A percentile compares a stretch with the other conserved stretches of the same genome.
Evolutionary conservation across 148 eudicot genomes (phyloP).

Genomic region (Rhododendron molle): DNA sequence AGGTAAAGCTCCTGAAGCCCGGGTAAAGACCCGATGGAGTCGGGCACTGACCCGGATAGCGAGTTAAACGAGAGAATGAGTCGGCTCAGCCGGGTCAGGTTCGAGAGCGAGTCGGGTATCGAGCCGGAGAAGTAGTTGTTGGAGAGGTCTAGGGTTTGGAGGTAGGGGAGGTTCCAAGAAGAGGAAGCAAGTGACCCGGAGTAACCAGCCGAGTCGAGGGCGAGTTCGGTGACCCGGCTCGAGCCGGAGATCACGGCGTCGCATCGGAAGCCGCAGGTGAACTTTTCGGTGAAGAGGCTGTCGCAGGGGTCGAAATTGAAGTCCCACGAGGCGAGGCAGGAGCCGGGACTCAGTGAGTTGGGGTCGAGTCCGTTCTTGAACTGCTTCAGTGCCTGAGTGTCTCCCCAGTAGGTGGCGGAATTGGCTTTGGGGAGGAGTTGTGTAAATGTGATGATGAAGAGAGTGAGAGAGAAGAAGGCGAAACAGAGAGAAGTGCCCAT

Average conservation of each 20-base stretch:
- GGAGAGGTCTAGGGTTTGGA: slow-evolving; percentile 42
- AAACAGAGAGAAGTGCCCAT: slow-evolving; percentile 1
- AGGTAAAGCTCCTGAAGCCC: slow-evolving; percentile 53
- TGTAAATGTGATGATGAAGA: slow-evolving; percentile 10
- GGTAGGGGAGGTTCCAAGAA: slow-evolving; percentile 36
- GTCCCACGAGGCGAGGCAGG: slow-evolving; percentile 78
- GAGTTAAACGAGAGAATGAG: slow-evolving; percentile 57
- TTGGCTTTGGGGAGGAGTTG: slow-evolving; percentile 6
- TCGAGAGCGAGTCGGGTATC: slow-evolving; percentile 56
- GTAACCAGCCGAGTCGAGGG: slow-evolving; percentile 55
- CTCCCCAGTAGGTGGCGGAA: slow-evolving; percentile 52
- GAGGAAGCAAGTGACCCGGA: slow-evolving; percentile 27
- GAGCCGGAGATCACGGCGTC: slow-evolving; percentile 13
- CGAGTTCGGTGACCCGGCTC: slow-evolving; percentile 44
- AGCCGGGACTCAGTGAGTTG: slow-evolving; percentile 43
- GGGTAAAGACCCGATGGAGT: slow-evolving; percentile 40
- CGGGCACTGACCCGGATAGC: slow-evolving; percentile 51
- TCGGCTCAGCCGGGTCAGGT: slow-evolving; percentile 15
- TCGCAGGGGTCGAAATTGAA: slow-evolving; percentile 81
- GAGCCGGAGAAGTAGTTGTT: slow-evolving; percentile 55
- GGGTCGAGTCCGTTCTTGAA: slow-evolving; percentile 37
- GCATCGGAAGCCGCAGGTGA: slow-evolving; percentile 86
- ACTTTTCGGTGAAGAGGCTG: slow-evolving; percentile 37
- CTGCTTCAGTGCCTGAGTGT: slow-evolving; percentile 43
- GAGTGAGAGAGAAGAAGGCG: not conserved